phyloP scores from a whole-genome alignment of 1,284 basidiomycete genomes.

The Apiotrichum mycotoxinovorans region DNA sequence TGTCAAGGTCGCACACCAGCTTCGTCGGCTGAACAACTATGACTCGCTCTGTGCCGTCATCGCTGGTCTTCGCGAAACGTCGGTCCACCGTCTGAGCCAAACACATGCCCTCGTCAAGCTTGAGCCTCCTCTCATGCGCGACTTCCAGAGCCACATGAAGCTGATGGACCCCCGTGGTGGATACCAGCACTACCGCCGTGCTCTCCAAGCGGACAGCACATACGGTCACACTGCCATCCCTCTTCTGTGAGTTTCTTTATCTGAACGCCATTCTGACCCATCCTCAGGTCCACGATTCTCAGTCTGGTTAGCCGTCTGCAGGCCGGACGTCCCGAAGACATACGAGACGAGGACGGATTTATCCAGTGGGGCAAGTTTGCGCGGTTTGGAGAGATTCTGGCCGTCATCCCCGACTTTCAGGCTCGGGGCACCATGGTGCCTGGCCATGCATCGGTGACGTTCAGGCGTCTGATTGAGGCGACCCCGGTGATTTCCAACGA shows the following conservation, averaged over 20 bases:
- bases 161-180: slow-evolving; percentile 46
- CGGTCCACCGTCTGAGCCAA: slow-evolving; percentile 39
- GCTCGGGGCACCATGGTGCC: slow-evolving; percentile 25
- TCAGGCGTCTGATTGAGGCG: slow-evolving; percentile 35
- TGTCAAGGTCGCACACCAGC: slow-evolving; percentile 41
- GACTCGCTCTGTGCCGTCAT: slow-evolving; percentile 47
- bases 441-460: slow-evolving; percentile 21
- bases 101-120: slow-evolving; percentile 38
- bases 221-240: slow-evolving; percentile 44
- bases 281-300: slow-evolving; percentile 28
- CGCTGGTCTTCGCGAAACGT: slow-evolving; percentile 46
- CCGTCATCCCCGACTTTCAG: slow-evolving; percentile 40
- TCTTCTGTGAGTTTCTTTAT: slow-evolving; percentile 34
- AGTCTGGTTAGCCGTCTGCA: slow-evolving; percentile 37
- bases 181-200: slow-evolving; percentile 40
- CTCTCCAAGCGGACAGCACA: slow-evolving; percentile 38
- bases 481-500: slow-evolving; percentile 38
- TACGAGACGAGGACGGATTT: slow-evolving; percentile 29
- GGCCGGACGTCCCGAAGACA: slow-evolving; percentile 34
- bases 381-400: slow-evolving; percentile 38
- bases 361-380: slow-evolving; percentile 46
- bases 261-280: no score
- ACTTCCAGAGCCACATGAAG: slow-evolving; percentile 40
- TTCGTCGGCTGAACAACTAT: slow-evolving; percentile 50
- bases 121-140: slow-evolving; percentile 24